phyloP scores from a whole-genome alignment of 257 asterid species.

The Striga asiatica region DNA sequence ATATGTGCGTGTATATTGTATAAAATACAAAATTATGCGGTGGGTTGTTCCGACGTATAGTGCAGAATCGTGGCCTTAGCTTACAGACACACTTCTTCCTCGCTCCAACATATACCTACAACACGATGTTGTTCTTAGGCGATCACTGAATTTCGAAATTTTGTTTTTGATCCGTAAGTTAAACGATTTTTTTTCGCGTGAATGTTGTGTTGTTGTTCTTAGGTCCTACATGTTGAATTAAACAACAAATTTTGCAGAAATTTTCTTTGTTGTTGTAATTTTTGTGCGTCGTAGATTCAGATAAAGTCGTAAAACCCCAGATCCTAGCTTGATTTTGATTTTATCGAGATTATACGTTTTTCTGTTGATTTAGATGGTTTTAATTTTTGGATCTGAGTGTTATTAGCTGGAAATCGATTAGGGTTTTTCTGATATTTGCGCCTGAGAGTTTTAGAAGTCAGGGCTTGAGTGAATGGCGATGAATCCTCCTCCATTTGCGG shows the following conservation, averaged over 20 bases:
- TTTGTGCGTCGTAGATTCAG: conserved; percentile 6
- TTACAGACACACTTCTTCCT: too few species aligned
- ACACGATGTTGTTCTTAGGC: too few species aligned
- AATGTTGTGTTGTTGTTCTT: conserved; percentile 7
- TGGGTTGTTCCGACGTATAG: too few species aligned
- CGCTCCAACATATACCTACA: too few species aligned
- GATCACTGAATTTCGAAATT: conserved; percentile 17
- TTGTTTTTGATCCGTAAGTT: conserved; percentile 50
- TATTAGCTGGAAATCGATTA: conserved; percentile 29
- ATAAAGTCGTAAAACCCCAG: conserved; percentile 39
- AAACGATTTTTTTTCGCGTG: conserved; percentile 1
- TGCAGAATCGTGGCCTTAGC: too few species aligned
- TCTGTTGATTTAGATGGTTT: conserved; percentile 16
- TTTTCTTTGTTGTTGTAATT: background rate
- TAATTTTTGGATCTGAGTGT: conserved; percentile 40
- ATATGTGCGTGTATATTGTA: too few species aligned
- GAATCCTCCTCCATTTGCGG: conserved; percentile 92
- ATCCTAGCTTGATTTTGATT: conserved; percentile 40
- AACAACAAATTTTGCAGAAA: conserved; percentile 13
- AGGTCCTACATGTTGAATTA: conserved; percentile 17
- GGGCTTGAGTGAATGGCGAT: conserved; percentile 34
- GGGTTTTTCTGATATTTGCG: too few species aligned
- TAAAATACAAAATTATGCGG: too few species aligned
- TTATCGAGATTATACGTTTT: background rate
- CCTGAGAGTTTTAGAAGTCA: conserved; percentile 14